phyloP scores from a whole-genome alignment of 179 eudicot genomes.

The Patellifolia procumbens region DNA sequence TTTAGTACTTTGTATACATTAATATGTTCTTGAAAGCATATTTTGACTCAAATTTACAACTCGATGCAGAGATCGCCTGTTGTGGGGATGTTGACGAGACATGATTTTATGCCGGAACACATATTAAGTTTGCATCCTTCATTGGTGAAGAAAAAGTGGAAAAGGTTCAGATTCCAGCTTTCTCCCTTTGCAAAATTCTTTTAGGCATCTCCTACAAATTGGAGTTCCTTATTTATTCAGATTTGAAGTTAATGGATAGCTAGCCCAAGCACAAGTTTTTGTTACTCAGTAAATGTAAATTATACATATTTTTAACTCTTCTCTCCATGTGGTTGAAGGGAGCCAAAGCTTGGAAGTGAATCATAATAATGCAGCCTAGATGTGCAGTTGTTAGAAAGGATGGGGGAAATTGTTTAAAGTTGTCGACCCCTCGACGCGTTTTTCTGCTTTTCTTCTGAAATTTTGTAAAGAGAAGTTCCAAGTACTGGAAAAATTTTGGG shows the following conservation, averaged over 20 bases:
- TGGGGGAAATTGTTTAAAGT: background rate
- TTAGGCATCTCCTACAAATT: background rate
- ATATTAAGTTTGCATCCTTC: slow-evolving; percentile 65
- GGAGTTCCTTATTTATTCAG: background rate
- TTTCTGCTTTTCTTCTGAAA: background rate
- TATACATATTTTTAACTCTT: background rate
- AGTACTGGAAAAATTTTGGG: background rate
- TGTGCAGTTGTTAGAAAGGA: background rate
- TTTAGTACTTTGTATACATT: background rate
- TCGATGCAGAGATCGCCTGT: slow-evolving; percentile 72
- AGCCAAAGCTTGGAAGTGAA: background rate
- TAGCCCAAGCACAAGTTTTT: background rate
- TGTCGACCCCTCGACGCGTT: background rate
- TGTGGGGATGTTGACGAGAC: slow-evolving; percentile 91
- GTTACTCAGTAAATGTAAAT: background rate
- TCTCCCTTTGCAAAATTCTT: slow-evolving; percentile 42
- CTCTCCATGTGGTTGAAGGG: background rate
- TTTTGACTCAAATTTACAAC: slow-evolving; percentile 3
- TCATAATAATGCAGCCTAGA: background rate
- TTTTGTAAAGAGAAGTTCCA: background rate
- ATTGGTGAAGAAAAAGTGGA: slow-evolving; percentile 57
- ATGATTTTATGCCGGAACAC: slow-evolving; percentile 91
- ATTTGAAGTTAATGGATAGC: background rate
- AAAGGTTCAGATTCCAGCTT: slow-evolving; percentile 51
- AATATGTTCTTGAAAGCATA: background rate